phyloP scores from a whole-genome alignment of 2,329 filamentous ascomycete genomes.

The Aspergillus intermedius region DNA sequence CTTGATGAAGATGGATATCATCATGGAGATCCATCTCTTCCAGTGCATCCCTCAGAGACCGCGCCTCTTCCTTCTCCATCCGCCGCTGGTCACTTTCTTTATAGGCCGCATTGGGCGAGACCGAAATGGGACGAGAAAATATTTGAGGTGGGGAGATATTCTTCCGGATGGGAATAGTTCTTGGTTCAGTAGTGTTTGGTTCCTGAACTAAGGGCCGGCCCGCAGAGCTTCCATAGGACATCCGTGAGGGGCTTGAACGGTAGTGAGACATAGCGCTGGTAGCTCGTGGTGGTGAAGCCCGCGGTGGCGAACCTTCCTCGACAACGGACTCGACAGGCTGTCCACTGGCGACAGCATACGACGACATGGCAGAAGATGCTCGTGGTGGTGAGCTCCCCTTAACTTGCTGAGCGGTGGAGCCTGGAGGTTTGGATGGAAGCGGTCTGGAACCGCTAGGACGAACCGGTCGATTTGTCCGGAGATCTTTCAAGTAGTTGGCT shows the following conservation, averaged over 20 bases:
- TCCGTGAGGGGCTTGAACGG: constrained; percentile 26
- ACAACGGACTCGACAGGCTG: constrained; percentile 12
- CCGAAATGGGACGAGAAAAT: constrained; percentile 21
- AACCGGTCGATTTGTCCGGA: constrained; percentile 51
- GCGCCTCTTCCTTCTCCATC: constrained; percentile 54
- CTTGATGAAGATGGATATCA: constrained; percentile 48
- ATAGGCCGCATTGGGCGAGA: constrained; percentile 42
- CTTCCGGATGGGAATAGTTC: constrained; percentile 24
- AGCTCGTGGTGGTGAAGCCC: constrained; percentile 26
- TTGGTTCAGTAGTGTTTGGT: constrained; percentile 26
- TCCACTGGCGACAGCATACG: constrained; percentile 19
- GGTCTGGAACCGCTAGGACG: constrained; percentile 57
- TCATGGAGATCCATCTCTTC: constrained; percentile 54
- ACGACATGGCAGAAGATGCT: constrained; percentile 39
- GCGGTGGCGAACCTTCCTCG: constrained; percentile 21
- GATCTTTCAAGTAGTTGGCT: constrained; percentile 56
- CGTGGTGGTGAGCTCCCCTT: constrained; percentile 32
- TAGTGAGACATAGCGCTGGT: constrained; percentile 36
- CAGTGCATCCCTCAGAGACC: constrained; percentile 50
- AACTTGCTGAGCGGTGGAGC: constrained; percentile 15
- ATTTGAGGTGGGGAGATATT: constrained; percentile 33
- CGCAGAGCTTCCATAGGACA: constrained; percentile 20
- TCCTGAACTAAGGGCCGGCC: constrained; percentile 36
- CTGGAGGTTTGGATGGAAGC: constrained; percentile 44
- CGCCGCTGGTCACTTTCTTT: constrained; percentile 49